A percentile compares a stretch with the other conserved stretches of the same genome.
phyloP scores from a whole-genome alignment of 768 basidiomycete genomes.

The Mycena vitilis region DNA sequence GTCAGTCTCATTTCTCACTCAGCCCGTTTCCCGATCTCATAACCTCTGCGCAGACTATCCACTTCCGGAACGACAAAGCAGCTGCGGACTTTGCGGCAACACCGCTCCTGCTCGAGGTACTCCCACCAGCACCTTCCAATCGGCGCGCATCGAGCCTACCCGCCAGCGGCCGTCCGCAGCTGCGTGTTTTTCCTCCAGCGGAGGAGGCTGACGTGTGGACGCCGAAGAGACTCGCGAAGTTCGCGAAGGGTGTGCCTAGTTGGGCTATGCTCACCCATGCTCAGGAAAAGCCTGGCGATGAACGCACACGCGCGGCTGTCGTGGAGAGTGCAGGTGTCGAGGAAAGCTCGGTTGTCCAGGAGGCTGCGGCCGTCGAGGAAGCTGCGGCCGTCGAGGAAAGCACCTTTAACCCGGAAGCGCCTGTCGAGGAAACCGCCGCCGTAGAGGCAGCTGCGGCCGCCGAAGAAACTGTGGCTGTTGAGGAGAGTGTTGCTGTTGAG shows the following conservation, averaged over 20 bases:
- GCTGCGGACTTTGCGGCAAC: neutral
- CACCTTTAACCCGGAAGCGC: no score
- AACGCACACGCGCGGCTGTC: neutral
- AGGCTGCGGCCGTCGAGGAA: no score
- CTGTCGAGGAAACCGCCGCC: no score
- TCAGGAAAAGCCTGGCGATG: no score
- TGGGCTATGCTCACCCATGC: neutral
- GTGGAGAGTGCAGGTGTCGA: neutral
- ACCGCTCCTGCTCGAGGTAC: slow-evolving; percentile 25
- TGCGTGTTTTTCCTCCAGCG: neutral
- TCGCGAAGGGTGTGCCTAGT: neutral
- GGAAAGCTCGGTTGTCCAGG: no score
- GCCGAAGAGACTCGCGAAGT: neutral
- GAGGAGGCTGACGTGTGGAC: neutral
- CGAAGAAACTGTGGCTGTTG: no score
- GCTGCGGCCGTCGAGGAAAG: no score
- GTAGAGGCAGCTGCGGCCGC: no score
- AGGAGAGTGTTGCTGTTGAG: no score
- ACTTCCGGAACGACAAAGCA: neutral
- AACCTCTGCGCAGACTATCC: slow-evolving; percentile 6
- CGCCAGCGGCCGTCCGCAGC: neutral
- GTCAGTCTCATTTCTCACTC: neutral
- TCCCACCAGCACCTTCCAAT: no score
- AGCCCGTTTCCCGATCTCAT: neutral
- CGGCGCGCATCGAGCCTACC: no score